Evolutionary conservation across 352 stramenopile genomes (phyloP), one percentile per base, ranked within the genome.

Genomic region (Globisporangium okanoganense): DNA sequence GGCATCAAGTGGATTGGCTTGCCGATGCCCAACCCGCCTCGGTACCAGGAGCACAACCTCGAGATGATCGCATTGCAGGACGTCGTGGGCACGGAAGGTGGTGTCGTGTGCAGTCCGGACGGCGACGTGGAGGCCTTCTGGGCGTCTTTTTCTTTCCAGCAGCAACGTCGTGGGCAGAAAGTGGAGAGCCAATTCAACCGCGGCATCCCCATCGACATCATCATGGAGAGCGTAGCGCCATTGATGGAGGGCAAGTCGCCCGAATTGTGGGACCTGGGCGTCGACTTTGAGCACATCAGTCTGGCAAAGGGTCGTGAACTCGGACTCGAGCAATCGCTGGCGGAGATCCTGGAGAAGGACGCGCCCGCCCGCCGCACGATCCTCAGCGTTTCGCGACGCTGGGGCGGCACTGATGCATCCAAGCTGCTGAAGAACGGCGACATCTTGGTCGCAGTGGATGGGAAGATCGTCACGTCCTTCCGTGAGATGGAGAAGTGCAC

Each of bases 251-350:
- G 82, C 29, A 76, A 78, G 61, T 80, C 75, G 16, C 86, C 85
- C 7, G 73, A 87, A 68, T 63, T 97, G 27, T 93, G 78, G 70
- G 87, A 95, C 58, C 58, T 96, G 22, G 88, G 82, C 20, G 78
- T 91, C 35, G 88, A 96, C 33, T 91, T 97, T 53, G 82, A 96
- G 56, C 82, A 95, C 62, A 85, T 95, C 54, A 94, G 82, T 64
- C 69, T 97, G 24, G 88, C 88, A 48, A 96, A 96, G 62, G 90
- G 83, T 27, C 84, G 88, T 8, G 90, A 94, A 18, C 80, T 97
- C 50, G 88, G 89, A 8, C 72, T 98, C 7, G 78, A 85, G 13
- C 83, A 94, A 61, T 77, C 78, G 10, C 70, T 94, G 20, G 85
- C 88, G 1, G 75, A 94, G 44, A 74, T 82, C 44, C 69, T 97